Base-by-base conservation (phyloP, 257 asterid species). In the Leptodermis oblonga region DNA sequence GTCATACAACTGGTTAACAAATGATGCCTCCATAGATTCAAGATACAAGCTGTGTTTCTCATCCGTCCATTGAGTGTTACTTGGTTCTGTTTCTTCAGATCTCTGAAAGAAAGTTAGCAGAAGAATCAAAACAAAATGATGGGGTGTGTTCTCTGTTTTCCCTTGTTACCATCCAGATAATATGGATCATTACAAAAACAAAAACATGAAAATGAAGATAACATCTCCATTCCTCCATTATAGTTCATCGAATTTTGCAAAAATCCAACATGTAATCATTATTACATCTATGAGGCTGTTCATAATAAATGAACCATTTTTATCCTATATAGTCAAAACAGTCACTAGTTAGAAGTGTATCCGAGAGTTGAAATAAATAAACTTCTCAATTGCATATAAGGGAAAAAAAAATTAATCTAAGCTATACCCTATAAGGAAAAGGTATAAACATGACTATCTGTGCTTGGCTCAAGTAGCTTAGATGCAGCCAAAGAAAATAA, bases 21-120 rank as follows among this genome's bases (percentile, higher is more conserved):
- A 89, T 33, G 88, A 83, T 3, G 96, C 76, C 74, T 89, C 96
- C 92, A 87, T 81, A 45, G 92, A 83, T 5, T 84, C 79, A 69
- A 89, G 90, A 77, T 81, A 89, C 77, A 76, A 52, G 62, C 94
- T 80, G 63, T 89, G 94, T 61, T 85, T 87, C 81, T 85, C 85
- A 49, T 89, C 76, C 5, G 94, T 89, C 96, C 96, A 89, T 73
- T 83, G 79, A 2, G 69, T 48, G 48, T 71, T 59, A 79, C 64
- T 56, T 11, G 71, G 67, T 62, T 75, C 79, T 41, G 69, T 75
- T 48, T 66, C 80, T 79, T 78, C 83, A 69, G 72, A 73, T 3
- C 64, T 71, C 82, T 80, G 65, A 49, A 71, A 78, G 7, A 52
- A 49, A 36, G 41, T 33, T 53, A 69, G 36, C 56, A n/a, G n/a